Conservation (phyloP, 257 asterid species). For the Ajuga chamaepitys region DNA sequence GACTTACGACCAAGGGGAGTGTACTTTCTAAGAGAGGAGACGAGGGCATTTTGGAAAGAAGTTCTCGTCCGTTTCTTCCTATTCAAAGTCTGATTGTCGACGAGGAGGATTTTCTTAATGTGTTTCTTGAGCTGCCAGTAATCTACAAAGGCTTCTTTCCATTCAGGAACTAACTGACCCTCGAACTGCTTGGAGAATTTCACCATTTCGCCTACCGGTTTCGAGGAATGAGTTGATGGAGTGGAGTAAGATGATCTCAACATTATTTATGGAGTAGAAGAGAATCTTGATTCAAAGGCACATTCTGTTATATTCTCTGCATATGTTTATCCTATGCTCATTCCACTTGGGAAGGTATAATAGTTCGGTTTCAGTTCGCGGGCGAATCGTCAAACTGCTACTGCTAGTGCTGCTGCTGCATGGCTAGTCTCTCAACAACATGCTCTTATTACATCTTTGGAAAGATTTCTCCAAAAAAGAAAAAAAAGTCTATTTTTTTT, state of each 20-base stretch:
- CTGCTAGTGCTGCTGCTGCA: neutral
- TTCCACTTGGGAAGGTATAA: slow-evolving; percentile 47
- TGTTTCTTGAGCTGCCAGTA: slow-evolving; percentile 78
- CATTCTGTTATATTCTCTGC: slow-evolving; percentile 58
- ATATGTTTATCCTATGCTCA: slow-evolving; percentile 46
- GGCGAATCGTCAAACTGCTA: slow-evolving; percentile 17
- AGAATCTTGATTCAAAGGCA: slow-evolving; percentile 43
- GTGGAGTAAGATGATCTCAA: slow-evolving; percentile 16
- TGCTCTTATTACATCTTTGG: neutral
- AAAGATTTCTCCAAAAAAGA: neutral
- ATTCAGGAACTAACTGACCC: slow-evolving; percentile 87
- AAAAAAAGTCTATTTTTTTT: too few relatives aligned
- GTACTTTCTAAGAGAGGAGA: slow-evolving; percentile 32
- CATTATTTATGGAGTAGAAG: slow-evolving; percentile 45
- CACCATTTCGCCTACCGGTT: slow-evolving; percentile 49
- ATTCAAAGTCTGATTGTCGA: slow-evolving; percentile 8
- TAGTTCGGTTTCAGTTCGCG: slow-evolving; percentile 19
- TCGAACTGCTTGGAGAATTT: slow-evolving; percentile 88
- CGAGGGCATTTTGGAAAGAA: slow-evolving; percentile 15
- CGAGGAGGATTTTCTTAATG: slow-evolving; percentile 59
- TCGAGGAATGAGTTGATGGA: neutral
- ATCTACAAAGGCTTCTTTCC: slow-evolving; percentile 97
- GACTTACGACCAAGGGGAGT: slow-evolving; percentile 35
- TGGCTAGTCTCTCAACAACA: slow-evolving; percentile 11
- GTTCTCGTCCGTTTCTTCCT: slow-evolving; percentile 13